Base-by-base conservation (phyloP, 176 grass and related monocot genomes). In the Alopecurus myosuroides region DNA sequence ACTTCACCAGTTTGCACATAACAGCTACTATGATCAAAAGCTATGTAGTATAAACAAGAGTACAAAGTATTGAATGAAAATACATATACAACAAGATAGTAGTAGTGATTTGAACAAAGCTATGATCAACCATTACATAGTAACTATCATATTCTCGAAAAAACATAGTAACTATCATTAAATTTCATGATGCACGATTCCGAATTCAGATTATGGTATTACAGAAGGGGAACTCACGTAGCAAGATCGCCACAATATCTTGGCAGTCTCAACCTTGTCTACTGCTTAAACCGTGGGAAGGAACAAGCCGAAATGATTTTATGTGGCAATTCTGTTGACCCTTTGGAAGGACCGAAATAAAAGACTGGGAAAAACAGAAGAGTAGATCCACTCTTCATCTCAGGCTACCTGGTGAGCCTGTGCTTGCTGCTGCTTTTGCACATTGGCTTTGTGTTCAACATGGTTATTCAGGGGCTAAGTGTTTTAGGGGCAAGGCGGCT, bases 361-460 rank as follows among this genome's bases (percentile, higher is more conserved):
- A 78, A 42, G 29, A 11, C 14, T 0, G 20, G 31, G 6, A 50
- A 77, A 69, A 55, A 45, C 0, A 31, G 55, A 28, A 3, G 29
- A 68, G 22, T 9, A 1, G n/a, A 77, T 10, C 28, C 5, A 14
- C 25, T 64, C 61, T 52, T 42, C 10, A 7, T 63, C 57, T 88
- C 46, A 85, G 10, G 61, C n/a, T 45, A 30, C 39, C 50, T 81
- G 65, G 60, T 73, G 65, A 74, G n/a, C 33, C 18, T 57, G 28
- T 22, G 74, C 76, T 87, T 89, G 77, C 71, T 89, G 67, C 71
- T 74, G 78, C 76, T 90, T 97, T 34, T 84, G 89, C 65, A 90
- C 66, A 90, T 92, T 94, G 61, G 78, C 67, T 23, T 85, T 81
- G 80, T 97, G 94, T n/a, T n/a, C n/a, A n/a, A n/a, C n/a, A n/a